A percentile compares a stretch with the other conserved stretches of the same genome.
Conservation (phyloP, 495 filamentous ascomycete genomes). For the Aspergillus coremiiformis region DNA sequence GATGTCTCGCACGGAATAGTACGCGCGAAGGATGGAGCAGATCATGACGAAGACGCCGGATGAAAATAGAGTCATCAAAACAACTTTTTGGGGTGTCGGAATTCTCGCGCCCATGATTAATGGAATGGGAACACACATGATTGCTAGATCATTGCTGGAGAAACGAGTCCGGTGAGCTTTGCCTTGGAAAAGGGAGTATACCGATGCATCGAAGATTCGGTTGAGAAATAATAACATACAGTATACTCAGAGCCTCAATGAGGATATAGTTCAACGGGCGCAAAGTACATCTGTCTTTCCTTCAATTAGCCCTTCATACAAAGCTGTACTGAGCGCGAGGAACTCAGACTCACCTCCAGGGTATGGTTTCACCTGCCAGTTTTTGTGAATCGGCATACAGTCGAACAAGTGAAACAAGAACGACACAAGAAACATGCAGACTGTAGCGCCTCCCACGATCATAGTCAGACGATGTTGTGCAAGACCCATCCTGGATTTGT, state of each 20-base stretch:
- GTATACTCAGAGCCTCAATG: conserved; percentile 12
- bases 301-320: background rate
- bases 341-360: conserved; percentile 22
- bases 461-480: conserved; percentile 11
- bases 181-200: background rate
- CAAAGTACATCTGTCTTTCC: conserved; percentile 13
- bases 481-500: conserved; percentile 4
- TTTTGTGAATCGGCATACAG: conserved; percentile 36
- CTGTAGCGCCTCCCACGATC: conserved; percentile 18
- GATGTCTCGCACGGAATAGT: conserved; percentile 12
- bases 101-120: conserved; percentile 3
- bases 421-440: conserved; percentile 34
- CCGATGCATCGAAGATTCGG: background rate
- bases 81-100: conserved; percentile 1
- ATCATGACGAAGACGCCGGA: conserved; percentile 19
- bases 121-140: conserved; percentile 10
- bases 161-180: background rate
- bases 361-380: conserved; percentile 43
- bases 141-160: conserved; percentile 4
- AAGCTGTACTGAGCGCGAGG: background rate
- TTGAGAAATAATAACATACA: conserved; percentile 4
- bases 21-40: conserved; percentile 12
- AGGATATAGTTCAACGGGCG: conserved; percentile 12
- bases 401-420: conserved; percentile 32
- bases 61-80: conserved; percentile 4